Evolutionary conservation across 2,329 filamentous ascomycete species (phyloP).

Genomic region (Penicillium fuscoglaucum): DNA sequence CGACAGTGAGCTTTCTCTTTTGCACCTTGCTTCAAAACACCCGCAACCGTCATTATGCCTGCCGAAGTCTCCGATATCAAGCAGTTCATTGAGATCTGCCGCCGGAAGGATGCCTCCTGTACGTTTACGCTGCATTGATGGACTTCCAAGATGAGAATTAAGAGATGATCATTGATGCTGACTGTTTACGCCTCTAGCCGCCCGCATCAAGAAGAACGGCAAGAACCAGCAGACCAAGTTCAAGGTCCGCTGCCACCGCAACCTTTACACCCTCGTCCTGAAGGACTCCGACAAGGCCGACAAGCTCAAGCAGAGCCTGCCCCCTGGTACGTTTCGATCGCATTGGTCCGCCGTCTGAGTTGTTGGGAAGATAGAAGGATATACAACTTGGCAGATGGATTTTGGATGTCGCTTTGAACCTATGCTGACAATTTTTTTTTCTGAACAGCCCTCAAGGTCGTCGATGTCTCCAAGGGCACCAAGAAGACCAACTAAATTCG

Average conservation of each 20-base stretch:
- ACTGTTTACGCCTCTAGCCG: slow-evolving; percentile 57
- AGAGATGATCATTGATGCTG: slow-evolving; percentile 13
- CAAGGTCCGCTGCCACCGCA: slow-evolving; percentile 98
- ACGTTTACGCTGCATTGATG: slow-evolving; percentile 57
- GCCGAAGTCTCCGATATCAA: slow-evolving; percentile 98
- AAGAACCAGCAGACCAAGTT: slow-evolving; percentile 95
- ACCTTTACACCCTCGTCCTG: slow-evolving; percentile 97
- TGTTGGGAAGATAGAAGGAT: background rate
- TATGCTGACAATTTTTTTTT: slow-evolving; percentile 23
- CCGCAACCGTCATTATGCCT: slow-evolving; percentile 74
- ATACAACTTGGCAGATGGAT: background rate
- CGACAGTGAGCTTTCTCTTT: slow-evolving; percentile 22
- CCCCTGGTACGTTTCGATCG: slow-evolving; percentile 73
- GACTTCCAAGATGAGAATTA: slow-evolving; percentile 2
- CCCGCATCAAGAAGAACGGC: slow-evolving; percentile 95
- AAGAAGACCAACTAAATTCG: slow-evolving; percentile 48
- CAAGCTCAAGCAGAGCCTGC: slow-evolving; percentile 99
- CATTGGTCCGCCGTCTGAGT: background rate
- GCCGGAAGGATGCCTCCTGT: slow-evolving; percentile 99
- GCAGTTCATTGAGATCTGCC: slow-evolving; percentile 99
- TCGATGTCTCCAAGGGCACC: slow-evolving; percentile 49
- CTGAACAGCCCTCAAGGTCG: slow-evolving; percentile 45
- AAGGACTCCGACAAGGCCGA: slow-evolving; percentile 99
- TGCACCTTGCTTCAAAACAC: slow-evolving; percentile 24
- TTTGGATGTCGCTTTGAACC: background rate